These are phyloP conservation scores for Colletotrichum limetticola DNA, from an alignment of 2,329 filamentous ascomycete species.

Conservation along the genomic window DNA sequence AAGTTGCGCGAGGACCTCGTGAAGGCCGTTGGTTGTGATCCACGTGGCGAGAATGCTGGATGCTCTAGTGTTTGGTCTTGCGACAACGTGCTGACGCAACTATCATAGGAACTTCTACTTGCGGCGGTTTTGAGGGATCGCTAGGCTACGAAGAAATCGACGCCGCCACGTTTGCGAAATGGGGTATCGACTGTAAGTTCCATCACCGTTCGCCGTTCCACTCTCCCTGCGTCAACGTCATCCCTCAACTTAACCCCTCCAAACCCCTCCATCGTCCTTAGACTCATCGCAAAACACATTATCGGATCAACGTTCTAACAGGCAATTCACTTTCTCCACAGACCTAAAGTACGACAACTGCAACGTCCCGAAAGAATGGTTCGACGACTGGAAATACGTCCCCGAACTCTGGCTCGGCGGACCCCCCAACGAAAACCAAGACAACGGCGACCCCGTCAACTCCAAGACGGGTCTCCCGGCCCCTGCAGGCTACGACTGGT, in stretches of 20 bases:
- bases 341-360: constrained; percentile 71
- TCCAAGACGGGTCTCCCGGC: constrained; percentile 49
- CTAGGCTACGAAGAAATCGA: constrained; percentile 67
- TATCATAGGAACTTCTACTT: constrained; percentile 50
- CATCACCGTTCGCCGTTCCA: not conserved
- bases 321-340: constrained; percentile 28
- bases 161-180: constrained; percentile 65
- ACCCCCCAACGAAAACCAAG: constrained; percentile 42
- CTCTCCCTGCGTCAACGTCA: not conserved
- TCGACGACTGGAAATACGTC: constrained; percentile 45
- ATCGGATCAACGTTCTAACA: not conserved
- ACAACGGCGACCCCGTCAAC: constrained; percentile 39
- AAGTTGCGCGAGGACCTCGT: not conserved
- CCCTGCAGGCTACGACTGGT: constrained; percentile 61
- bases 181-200: constrained; percentile 65
- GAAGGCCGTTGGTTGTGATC: not conserved
- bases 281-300: not conserved
- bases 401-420: constrained; percentile 41
- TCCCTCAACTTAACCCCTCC: not conserved
- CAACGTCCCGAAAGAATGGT: constrained; percentile 50
- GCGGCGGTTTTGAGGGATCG: constrained; percentile 66
- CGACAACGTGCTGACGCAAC: not conserved
- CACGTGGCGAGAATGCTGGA: not conserved
- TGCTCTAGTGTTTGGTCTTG: not conserved
- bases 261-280: not conserved